Conservation (phyloP, 192 early-diverging fungal species). For the Hyaloraphidium curvatum region DNA sequence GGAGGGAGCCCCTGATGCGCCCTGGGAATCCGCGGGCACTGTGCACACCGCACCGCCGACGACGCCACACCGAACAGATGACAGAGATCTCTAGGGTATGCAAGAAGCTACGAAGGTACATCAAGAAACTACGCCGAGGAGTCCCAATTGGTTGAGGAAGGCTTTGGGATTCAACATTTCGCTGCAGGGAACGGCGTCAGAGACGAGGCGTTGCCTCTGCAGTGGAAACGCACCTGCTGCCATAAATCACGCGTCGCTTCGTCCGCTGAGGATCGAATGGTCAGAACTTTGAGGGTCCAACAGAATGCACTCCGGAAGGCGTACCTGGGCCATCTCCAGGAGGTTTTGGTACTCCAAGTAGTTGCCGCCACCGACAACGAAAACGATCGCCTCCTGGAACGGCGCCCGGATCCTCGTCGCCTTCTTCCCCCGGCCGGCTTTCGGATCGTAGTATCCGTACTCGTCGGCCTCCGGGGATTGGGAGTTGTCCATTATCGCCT, state of each 20-base stretch:
- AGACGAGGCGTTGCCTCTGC: too few species aligned
- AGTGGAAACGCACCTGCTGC: too few species aligned
- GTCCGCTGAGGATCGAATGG: constrained; percentile 27
- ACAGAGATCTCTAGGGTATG: too few species aligned
- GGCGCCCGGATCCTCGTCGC: constrained; percentile 20
- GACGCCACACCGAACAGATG: too few species aligned
- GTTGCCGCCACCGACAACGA: constrained; percentile 94
- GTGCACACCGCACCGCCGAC: too few species aligned
- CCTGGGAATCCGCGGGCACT: too few species aligned
- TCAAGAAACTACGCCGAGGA: constrained; percentile 26
- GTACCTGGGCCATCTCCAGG: constrained; percentile 65
- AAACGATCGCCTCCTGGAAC: constrained; percentile 87
- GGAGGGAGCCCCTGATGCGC: too few species aligned
- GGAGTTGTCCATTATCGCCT: constrained; percentile 60
- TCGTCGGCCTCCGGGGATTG: constrained; percentile 46
- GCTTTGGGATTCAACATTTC: constrained; percentile 60
- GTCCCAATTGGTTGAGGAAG: constrained; percentile 62
- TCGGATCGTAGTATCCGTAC: constrained; percentile 82
- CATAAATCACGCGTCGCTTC: constrained; percentile 60
- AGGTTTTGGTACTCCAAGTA: constrained; percentile 96
- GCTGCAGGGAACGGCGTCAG: too few species aligned
- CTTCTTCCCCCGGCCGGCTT: constrained; percentile 31
- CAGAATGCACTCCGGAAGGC: neutral
- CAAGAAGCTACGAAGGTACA: too few species aligned
- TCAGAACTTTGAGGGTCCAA: constrained; percentile 7